These are phyloP conservation scores for Debaryomyces maramus DNA, from an alignment of 805 yeast species.

Conservation along the genomic window DNA sequence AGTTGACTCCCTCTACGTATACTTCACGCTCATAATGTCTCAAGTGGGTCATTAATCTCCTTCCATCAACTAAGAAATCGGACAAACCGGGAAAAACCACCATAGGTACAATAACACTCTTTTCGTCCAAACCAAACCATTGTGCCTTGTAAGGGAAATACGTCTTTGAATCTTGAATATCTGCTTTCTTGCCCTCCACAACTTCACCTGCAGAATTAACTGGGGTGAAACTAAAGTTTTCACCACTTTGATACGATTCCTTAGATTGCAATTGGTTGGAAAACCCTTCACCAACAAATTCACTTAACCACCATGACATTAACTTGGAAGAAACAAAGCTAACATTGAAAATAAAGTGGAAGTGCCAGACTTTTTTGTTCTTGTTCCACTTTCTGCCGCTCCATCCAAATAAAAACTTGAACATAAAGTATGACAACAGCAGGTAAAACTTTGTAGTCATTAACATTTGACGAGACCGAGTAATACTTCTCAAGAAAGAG, in stretches of 20 bases:
- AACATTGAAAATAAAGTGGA: conserved; percentile 85
- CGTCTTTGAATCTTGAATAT: conserved; percentile 51
- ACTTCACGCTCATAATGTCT: conserved; percentile 51
- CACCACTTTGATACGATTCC: conserved; percentile 29
- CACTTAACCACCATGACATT: conserved; percentile 89
- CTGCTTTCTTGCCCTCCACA: conserved; percentile 22
- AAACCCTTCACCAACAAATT: conserved; percentile 39
- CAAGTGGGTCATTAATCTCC: conserved; percentile 64
- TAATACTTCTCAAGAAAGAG: conserved; percentile 77
- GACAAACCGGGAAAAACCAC: conserved; percentile 67
- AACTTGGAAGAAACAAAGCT: conserved; percentile 74
- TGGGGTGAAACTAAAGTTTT: conserved; percentile 26
- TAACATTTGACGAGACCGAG: conserved; percentile 49
- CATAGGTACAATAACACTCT: conserved; percentile 48
- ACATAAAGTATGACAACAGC: conserved; percentile 71
- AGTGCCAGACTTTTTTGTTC: conserved; percentile 62
- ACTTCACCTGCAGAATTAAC: conserved; percentile 8
- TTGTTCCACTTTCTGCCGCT: conserved; percentile 64
- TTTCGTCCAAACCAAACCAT: conserved; percentile 48
- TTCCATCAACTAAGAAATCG: conserved; percentile 80
- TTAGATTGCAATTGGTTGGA: conserved; percentile 36
- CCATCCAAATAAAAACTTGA: conserved; percentile 88
- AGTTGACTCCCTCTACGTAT: conserved; percentile 35
- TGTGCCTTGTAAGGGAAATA: conserved; percentile 51
- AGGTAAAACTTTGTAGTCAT: conserved; percentile 52